phyloP scores from a whole-genome alignment of 2,329 filamentous ascomycete genomes.

The Penicillium griseofulvum region DNA sequence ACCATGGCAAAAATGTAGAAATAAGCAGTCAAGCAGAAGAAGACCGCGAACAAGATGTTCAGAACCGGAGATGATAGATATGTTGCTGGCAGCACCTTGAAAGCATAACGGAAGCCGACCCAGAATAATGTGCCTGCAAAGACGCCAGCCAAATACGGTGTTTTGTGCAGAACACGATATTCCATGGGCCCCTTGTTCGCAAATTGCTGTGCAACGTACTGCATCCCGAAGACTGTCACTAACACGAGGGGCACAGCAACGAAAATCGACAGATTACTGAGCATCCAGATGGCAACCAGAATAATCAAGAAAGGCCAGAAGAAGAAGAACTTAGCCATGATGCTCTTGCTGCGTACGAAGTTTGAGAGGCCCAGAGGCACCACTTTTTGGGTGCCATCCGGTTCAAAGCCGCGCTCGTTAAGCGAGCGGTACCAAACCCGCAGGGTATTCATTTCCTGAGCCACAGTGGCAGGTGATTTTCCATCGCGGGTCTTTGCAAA shows the following conservation, averaged over 20 bases:
- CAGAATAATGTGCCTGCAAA: conserved; percentile 85
- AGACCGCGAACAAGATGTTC: conserved; percentile 70
- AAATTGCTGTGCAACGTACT: conserved; percentile 74
- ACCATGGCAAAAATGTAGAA: conserved; percentile 87
- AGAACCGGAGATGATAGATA: conserved; percentile 66
- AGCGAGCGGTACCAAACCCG: conserved; percentile 80
- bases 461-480: conserved; percentile 84
- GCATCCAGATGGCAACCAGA: conserved; percentile 66
- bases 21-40: conserved; percentile 68
- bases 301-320: conserved; percentile 80
- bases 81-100: conserved; percentile 68
- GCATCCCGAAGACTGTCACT: conserved; percentile 63
- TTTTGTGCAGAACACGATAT: conserved; percentile 87
- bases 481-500: conserved; percentile 86
- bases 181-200: conserved; percentile 80
- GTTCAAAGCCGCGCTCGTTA: conserved; percentile 77
- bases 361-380: conserved; percentile 72
- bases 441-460: conserved; percentile 83
- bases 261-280: conserved; percentile 72
- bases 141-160: conserved; percentile 89
- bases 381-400: conserved; percentile 68
- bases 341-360: conserved; percentile 70
- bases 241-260: conserved; percentile 71
- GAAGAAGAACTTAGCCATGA: conserved; percentile 85
- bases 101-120: conserved; percentile 72